phyloP scores from a whole-genome alignment of 2,329 filamentous ascomycete species.

The Juglanconis sp. region DNA sequence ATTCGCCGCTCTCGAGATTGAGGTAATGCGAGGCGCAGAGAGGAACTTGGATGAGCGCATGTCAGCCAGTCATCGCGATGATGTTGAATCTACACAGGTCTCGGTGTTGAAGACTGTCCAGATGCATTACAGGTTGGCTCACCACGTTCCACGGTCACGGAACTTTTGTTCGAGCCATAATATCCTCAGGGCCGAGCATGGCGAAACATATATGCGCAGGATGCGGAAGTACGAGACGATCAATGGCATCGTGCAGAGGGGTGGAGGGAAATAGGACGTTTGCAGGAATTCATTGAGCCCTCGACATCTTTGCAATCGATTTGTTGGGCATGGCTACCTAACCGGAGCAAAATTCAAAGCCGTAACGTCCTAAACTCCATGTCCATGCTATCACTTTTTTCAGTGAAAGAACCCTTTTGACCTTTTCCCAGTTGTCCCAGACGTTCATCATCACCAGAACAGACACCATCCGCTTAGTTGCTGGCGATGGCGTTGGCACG shows the following conservation, averaged over 20 bases:
- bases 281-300: conserved; percentile 20
- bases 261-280: conserved; percentile 16
- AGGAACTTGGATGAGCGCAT: too few relatives aligned
- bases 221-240: background rate
- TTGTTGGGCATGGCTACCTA: conserved; percentile 17
- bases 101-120: too few relatives aligned
- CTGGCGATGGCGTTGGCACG: conserved; percentile 60
- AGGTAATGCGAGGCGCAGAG: background rate
- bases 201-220: background rate
- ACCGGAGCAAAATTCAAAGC: conserved; percentile 18
- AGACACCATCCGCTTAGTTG: conserved; percentile 43
- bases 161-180: background rate
- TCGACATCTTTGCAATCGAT: conserved; percentile 11
- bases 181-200: background rate
- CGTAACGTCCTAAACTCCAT: conserved; percentile 20
- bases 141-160: too few relatives aligned
- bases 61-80: too few relatives aligned
- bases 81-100: too few relatives aligned
- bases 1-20: background rate
- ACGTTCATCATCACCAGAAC: conserved; percentile 13
- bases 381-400: conserved; percentile 19
- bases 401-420: conserved; percentile 14
- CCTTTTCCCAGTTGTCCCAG: conserved; percentile 15
- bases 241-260: background rate
- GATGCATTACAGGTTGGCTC: too few relatives aligned